A percentile compares a stretch with the other conserved stretches of the same genome.
These are phyloP conservation scores for Balakata baccata DNA, from an alignment of 345 rosid genomes.

Conservation along the genomic window DNA sequence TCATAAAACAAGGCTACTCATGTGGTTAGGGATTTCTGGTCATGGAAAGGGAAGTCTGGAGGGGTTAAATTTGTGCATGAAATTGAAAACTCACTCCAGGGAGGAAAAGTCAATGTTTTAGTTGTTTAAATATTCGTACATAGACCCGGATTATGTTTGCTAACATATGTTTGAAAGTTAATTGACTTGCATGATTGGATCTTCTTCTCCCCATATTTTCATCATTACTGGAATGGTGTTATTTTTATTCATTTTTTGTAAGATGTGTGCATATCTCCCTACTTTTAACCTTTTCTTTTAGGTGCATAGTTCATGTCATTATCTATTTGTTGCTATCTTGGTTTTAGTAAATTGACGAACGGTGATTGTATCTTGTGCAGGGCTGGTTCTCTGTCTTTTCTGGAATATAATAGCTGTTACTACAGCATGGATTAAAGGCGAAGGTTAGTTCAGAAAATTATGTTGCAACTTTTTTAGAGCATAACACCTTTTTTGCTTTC, in stretches of 20 bases:
- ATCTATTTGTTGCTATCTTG: not conserved
- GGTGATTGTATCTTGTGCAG: constrained; percentile 41
- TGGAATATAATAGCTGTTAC: constrained; percentile 85
- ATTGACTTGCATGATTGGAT: not conserved
- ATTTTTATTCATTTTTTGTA: not conserved
- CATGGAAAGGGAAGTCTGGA: not conserved
- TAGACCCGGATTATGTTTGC: not conserved
- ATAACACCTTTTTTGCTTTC: not conserved
- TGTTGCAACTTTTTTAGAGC: not conserved
- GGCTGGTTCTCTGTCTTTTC: constrained; percentile 70
- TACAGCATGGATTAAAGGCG: constrained; percentile 83
- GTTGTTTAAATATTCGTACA: not conserved
- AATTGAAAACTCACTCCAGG: not conserved
- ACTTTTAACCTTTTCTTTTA: not conserved
- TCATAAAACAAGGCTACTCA: not conserved
- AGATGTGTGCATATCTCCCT: not conserved
- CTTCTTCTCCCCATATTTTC: not conserved
- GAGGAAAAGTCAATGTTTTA: not conserved
- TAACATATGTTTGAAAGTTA: not conserved
- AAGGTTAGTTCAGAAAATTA: constrained; percentile 43
- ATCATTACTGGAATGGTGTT: not conserved
- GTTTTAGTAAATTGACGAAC: not conserved
- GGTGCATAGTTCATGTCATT: not conserved
- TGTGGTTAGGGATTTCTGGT: not conserved
- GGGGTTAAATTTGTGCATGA: not conserved